phyloP scores from a whole-genome alignment of 2,329 filamentous ascomycete genomes.

The Domatiomyces globalis region DNA sequence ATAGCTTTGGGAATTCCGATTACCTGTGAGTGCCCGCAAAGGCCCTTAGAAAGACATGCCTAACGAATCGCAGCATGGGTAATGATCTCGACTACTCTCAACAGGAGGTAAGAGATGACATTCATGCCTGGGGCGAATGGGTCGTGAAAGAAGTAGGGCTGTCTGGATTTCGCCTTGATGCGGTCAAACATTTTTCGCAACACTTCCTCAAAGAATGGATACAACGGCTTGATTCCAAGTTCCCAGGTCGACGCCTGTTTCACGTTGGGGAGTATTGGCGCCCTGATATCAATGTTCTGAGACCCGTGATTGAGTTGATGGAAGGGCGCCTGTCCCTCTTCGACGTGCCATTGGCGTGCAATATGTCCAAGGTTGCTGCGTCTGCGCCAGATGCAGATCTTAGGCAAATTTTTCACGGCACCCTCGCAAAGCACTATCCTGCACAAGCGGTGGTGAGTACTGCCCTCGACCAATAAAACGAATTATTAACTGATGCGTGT shows the following conservation, averaged over 20 bases:
- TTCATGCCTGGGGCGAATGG: constrained; percentile 56
- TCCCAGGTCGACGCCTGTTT: constrained; percentile 41
- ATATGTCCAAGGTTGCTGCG: constrained; percentile 48
- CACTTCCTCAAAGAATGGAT: constrained; percentile 55
- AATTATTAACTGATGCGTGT: not conserved
- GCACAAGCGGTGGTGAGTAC: constrained; percentile 42
- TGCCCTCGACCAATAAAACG: not conserved
- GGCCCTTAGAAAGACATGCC: constrained; percentile 21
- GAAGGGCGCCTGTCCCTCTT: constrained; percentile 47
- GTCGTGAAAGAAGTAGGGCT: constrained; percentile 47
- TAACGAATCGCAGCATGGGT: constrained; percentile 49
- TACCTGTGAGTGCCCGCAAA: constrained; percentile 20
- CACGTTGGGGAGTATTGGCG: constrained; percentile 59
- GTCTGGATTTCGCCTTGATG: constrained; percentile 55
- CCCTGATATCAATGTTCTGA: constrained; percentile 41
- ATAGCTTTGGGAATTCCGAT: constrained; percentile 52
- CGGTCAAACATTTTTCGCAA: constrained; percentile 57
- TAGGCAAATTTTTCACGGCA: constrained; percentile 47
- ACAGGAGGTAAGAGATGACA: constrained; percentile 48
- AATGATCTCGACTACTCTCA: constrained; percentile 54
- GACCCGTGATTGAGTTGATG: constrained; percentile 44
- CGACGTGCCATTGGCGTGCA: constrained; percentile 55
- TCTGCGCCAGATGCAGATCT: constrained; percentile 42
- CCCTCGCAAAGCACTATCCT: constrained; percentile 42
- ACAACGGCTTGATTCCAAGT: constrained; percentile 37